Conservation (phyloP, 768 basidiomycete genomes). For the Cystofilobasidium bisporidii region DNA sequence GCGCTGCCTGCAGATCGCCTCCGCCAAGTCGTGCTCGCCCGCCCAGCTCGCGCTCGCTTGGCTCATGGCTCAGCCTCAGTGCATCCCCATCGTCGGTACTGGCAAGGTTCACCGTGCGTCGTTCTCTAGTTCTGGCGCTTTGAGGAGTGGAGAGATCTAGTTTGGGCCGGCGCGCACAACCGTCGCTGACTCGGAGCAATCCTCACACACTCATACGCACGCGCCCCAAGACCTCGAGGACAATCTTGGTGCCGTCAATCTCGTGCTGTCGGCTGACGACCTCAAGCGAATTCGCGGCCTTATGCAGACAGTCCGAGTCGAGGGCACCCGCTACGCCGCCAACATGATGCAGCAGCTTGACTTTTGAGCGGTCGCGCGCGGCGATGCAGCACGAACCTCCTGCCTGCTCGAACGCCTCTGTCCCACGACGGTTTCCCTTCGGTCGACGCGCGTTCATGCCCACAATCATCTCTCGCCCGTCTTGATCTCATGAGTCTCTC, state of each 20-base stretch:
- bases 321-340: not conserved
- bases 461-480: no score
- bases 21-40: not conserved
- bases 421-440: no score
- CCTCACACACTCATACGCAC: no score
- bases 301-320: not conserved
- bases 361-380: no score
- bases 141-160: no score
- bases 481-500: no score
- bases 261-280: not conserved
- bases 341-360: not conserved
- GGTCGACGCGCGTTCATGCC: no score
- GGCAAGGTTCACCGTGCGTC: not conserved
- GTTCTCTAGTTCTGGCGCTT: not conserved
- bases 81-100: constrained; percentile 10
- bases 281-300: not conserved
- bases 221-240: constrained; percentile 5
- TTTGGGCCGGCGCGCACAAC: no score
- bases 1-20: constrained; percentile 4
- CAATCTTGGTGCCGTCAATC: not conserved
- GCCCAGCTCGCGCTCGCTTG: not conserved
- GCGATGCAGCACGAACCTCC: no score
- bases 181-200: not conserved
- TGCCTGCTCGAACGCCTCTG: no score
- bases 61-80: constrained; percentile 6